Evolutionary conservation across 192 early-diverging fungal species (phyloP).

Genomic region (Cetraspora pellucida): DNA sequence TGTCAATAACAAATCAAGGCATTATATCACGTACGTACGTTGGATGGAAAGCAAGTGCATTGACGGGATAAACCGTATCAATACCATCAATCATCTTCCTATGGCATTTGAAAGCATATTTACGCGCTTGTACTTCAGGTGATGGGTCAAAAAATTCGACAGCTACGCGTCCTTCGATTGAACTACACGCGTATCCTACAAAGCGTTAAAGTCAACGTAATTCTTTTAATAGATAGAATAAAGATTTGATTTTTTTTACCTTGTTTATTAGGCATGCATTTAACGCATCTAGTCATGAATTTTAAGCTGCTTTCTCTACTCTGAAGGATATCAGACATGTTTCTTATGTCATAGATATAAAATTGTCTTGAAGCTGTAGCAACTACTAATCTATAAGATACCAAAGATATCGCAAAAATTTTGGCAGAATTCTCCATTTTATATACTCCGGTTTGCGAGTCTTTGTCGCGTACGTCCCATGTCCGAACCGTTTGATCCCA

Average conservation of each 20-base stretch:
- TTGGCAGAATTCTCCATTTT: conserved; percentile 61
- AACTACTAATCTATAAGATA: conserved; percentile 73
- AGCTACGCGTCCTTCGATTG: conserved; percentile 93
- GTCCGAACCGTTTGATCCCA: conserved; percentile 89
- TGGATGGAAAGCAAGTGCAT: conserved; percentile 91
- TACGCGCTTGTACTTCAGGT: conserved; percentile 68
- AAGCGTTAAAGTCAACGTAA: background rate
- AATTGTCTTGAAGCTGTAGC: conserved; percentile 80
- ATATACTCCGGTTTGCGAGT: conserved; percentile 45
- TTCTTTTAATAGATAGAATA: background rate
- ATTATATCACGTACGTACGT: conserved; percentile 53
- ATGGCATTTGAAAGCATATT: conserved; percentile 98
- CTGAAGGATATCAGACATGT: conserved; percentile 74
- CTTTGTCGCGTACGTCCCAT: conserved; percentile 70
- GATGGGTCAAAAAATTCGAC: conserved; percentile 88
- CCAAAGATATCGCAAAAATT: conserved; percentile 82
- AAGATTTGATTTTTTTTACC: conserved; percentile 40
- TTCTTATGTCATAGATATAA: conserved; percentile 84
- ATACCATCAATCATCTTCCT: conserved; percentile 73
- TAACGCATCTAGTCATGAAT: conserved; percentile 84
- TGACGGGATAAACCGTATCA: conserved; percentile 90
- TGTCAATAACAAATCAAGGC: conserved; percentile 9
- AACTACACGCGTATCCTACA: conserved; percentile 82
- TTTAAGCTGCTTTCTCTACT: conserved; percentile 79
- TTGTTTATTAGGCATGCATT: conserved; percentile 83